Percentiles rank a stretch among this genome's conserved stretches.
Evolutionary conservation across 176 grass and related monocot genomes (phyloP).

Genomic region (Cenchrus purpureus): DNA sequence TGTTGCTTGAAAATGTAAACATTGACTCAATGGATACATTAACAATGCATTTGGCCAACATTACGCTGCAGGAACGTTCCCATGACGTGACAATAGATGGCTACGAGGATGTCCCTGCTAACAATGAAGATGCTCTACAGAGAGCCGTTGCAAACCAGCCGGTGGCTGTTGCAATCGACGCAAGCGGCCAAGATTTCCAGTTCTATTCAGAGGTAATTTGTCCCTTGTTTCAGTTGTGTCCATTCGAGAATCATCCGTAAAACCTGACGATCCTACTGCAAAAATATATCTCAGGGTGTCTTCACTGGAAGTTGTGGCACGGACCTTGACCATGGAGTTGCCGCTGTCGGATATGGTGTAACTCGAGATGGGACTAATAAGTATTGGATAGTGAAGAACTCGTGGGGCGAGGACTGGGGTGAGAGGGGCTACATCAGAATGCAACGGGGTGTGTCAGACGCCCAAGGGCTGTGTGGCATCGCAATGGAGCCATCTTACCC

Average conservation of each 20-base stretch:
- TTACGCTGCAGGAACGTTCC: slow-evolving; percentile 43
- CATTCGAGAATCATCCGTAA: not conserved
- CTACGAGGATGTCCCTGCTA: slow-evolving; percentile 61
- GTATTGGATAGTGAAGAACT: slow-evolving; percentile 85
- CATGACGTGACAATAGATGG: slow-evolving; percentile 68
- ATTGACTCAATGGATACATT: not conserved
- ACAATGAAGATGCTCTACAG: slow-evolving; percentile 58
- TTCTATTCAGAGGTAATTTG: slow-evolving; percentile 75
- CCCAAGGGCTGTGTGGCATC: slow-evolving; percentile 60
- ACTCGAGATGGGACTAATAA: slow-evolving; percentile 42
- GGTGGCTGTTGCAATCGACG: slow-evolving; percentile 68
- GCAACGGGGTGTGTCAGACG: slow-evolving; percentile 38
- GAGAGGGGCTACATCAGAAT: slow-evolving; percentile 77
- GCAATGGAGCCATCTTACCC: slow-evolving; percentile 80
- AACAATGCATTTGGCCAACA: too few species aligned
- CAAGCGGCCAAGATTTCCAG: slow-evolving; percentile 60
- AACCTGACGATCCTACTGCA: not conserved
- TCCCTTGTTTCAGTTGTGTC: not conserved
- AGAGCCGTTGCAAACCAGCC: slow-evolving; percentile 74
- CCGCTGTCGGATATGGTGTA: slow-evolving; percentile 53
- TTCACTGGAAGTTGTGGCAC: slow-evolving; percentile 68
- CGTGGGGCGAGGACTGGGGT: slow-evolving; percentile 69
- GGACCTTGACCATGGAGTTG: slow-evolving; percentile 69
- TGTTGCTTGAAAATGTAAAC: too few species aligned
- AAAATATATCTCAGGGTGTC: slow-evolving; percentile 53